Conservation (phyloP, 768 basidiomycete genomes). For the Arthromyces matolae region DNA sequence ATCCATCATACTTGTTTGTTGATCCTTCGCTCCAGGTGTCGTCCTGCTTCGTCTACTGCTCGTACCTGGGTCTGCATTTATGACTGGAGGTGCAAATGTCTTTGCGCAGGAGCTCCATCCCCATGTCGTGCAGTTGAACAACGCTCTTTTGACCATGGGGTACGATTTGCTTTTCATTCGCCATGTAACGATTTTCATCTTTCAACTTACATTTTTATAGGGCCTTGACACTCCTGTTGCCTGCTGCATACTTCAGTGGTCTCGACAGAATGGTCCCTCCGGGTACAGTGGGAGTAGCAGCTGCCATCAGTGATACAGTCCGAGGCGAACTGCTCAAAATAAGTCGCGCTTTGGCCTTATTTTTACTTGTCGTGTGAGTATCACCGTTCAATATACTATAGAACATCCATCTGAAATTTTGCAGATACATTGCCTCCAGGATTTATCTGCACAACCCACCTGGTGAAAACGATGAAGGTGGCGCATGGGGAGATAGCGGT, state of each 20-base stretch:
- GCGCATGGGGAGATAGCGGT: not conserved
- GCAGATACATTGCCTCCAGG: slow-evolving; percentile 61
- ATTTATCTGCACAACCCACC: slow-evolving; percentile 70
- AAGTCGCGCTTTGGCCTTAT: slow-evolving; percentile 60
- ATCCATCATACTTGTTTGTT: not conserved
- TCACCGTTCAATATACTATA: not conserved
- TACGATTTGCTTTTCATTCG: too few relatives aligned
- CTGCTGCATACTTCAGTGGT: slow-evolving; percentile 63
- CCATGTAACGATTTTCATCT: not conserved
- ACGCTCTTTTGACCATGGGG: slow-evolving; percentile 66
- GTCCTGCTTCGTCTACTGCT: slow-evolving; percentile 68
- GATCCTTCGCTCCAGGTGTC: slow-evolving; percentile 40
- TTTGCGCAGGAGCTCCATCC: slow-evolving; percentile 65
- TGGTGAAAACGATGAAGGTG: slow-evolving; percentile 38
- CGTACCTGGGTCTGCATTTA: slow-evolving; percentile 63
- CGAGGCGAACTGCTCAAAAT: slow-evolving; percentile 50
- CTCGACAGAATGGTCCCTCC: slow-evolving; percentile 32
- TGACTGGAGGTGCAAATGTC: slow-evolving; percentile 62
- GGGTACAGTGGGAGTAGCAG: slow-evolving; percentile 11
- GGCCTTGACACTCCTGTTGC: slow-evolving; percentile 58
- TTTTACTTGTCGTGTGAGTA: slow-evolving; percentile 56
- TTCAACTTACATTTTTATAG: slow-evolving; percentile 29
- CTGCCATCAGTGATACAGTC: slow-evolving; percentile 38
- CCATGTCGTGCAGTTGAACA: slow-evolving; percentile 63
- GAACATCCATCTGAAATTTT: not conserved